Base-by-base conservation (phyloP, 768 basidiomycete genomes). In the Chalciporus piperatus region DNA sequence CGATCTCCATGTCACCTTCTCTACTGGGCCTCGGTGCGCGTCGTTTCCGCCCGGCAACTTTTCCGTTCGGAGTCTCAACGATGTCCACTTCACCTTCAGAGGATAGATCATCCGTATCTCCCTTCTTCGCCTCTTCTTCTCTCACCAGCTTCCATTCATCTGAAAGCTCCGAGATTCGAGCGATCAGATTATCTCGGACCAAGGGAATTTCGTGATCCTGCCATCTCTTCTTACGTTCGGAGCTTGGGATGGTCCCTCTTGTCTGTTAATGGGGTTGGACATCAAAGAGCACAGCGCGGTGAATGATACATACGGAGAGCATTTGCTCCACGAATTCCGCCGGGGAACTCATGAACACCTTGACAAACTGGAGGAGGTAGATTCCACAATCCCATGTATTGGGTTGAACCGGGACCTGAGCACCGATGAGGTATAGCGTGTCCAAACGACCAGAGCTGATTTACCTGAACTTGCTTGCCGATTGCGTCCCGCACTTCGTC, bases 311-410 rank as follows among this genome's bases (percentile, higher is more conserved):
- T 32, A 64, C 70, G 27, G 59, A 67, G 39, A 75, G 62, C 42
- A 91, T 85, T 28, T 76, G 68, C 9, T 73, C 56, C 47, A 75
- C 72, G 51, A 84, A 81, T 16, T 70, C 63, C 0, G 67, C 61
- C 0, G 92, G 87, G 47, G 87, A 70, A 8, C 64, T 70, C 68
- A 97, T 80, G 63, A 98, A 90, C 0, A 80, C 82, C 59, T 84
- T 74, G 8, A 85, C 88, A 45, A 92, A 92, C 62, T 98, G 93
- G 11, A 98, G 74, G 12, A 98, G 76, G 67, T 91, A 99, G 25
- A 97, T 66, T 6, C 97, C 97, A 59, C 97, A 99, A 66, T 98
- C 95, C 62, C 85, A 90, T 56, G 76, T 90, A 64, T 98, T 98
- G 14, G 83, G 82, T 64, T 99, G 97, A 20, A 75, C 73, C 4